phyloP scores from a whole-genome alignment of 2,329 filamentous ascomycete genomes.

The Chaetothyriales sp. region DNA sequence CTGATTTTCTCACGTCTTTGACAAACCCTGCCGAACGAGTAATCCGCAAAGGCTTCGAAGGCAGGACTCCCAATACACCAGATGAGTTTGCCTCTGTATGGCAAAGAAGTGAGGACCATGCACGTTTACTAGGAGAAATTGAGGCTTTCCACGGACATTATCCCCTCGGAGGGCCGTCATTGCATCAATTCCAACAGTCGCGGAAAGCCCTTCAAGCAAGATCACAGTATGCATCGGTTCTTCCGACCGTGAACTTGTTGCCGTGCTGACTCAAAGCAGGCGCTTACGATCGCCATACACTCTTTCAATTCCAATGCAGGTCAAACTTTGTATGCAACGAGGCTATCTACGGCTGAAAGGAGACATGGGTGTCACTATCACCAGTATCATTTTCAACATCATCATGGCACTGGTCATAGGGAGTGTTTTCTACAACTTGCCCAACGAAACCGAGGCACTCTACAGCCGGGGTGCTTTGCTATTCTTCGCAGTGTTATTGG shows the following conservation, averaged over 20 bases:
- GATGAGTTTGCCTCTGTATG: slow-evolving; percentile 50
- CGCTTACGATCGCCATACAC: slow-evolving; percentile 36
- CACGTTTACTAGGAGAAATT: slow-evolving; percentile 26
- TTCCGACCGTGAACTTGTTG: too few species aligned
- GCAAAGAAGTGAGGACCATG: slow-evolving; percentile 37
- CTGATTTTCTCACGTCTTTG: slow-evolving; percentile 54
- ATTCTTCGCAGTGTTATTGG: slow-evolving; percentile 79
- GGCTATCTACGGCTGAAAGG: slow-evolving; percentile 62
- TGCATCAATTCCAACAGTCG: slow-evolving; percentile 27
- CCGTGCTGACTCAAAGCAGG: too few species aligned
- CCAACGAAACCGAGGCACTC: slow-evolving; percentile 52
- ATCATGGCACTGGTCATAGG: slow-evolving; percentile 63
- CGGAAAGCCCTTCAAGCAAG: slow-evolving; percentile 58
- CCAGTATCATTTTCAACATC: slow-evolving; percentile 52
- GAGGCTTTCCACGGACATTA: slow-evolving; percentile 27
- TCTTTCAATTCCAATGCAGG: slow-evolving; percentile 46
- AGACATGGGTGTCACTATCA: slow-evolving; percentile 60
- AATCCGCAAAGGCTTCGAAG: slow-evolving; percentile 42
- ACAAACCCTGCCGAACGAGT: slow-evolving; percentile 49
- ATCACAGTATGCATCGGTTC: too few species aligned
- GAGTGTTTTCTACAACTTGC: slow-evolving; percentile 66
- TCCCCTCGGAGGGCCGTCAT: slow-evolving; percentile 27
- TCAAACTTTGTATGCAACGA: slow-evolving; percentile 64
- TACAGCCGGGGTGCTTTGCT: slow-evolving; percentile 64
- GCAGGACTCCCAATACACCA: slow-evolving; percentile 47